These are phyloP conservation scores for Tulasnella sp. DNA, from an alignment of 768 basidiomycete species.

Conservation along the genomic window DNA sequence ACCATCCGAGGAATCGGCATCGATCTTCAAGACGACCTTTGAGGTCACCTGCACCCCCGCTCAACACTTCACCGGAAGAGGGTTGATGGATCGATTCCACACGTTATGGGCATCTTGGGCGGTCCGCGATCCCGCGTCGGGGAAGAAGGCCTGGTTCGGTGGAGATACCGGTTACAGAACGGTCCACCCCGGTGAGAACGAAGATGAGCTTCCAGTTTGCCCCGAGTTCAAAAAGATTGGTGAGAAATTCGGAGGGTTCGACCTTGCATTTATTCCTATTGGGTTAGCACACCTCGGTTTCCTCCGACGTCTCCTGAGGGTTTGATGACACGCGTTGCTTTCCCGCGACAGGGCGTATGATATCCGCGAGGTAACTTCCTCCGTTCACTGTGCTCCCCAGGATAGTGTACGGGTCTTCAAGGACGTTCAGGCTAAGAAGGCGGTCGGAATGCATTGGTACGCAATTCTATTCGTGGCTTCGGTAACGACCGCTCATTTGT, in stretches of 20 bases:
- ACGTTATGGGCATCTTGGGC: constrained; percentile 49
- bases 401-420: constrained; percentile 70
- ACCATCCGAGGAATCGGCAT: constrained; percentile 19
- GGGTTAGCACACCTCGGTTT: constrained; percentile 41
- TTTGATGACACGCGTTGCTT: background rate
- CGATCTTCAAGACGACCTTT: background rate
- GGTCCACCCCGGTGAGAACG: constrained; percentile 49
- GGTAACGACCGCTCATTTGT: background rate
- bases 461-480: constrained; percentile 43
- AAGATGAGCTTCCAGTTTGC: constrained; percentile 60
- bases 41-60: constrained; percentile 21
- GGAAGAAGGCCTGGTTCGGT: constrained; percentile 59
- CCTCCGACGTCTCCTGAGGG: background rate
- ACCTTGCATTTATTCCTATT: constrained; percentile 69
- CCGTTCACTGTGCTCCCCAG: constrained; percentile 65
- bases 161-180: constrained; percentile 70
- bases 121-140: constrained; percentile 39
- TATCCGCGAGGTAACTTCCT: constrained; percentile 59
- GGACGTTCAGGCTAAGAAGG: constrained; percentile 62
- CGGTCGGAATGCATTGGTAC: constrained; percentile 74
- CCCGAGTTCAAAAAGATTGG: constrained; percentile 78
- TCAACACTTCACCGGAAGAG: constrained; percentile 39
- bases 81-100: constrained; percentile 43
- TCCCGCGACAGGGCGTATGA: constrained; percentile 55
- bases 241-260: constrained; percentile 61